Percentiles rank a stretch among this genome's conserved stretches.
Evolutionary conservation across 441 rosid species (phyloP).

Genomic region (Theobroma grandiflorum): DNA sequence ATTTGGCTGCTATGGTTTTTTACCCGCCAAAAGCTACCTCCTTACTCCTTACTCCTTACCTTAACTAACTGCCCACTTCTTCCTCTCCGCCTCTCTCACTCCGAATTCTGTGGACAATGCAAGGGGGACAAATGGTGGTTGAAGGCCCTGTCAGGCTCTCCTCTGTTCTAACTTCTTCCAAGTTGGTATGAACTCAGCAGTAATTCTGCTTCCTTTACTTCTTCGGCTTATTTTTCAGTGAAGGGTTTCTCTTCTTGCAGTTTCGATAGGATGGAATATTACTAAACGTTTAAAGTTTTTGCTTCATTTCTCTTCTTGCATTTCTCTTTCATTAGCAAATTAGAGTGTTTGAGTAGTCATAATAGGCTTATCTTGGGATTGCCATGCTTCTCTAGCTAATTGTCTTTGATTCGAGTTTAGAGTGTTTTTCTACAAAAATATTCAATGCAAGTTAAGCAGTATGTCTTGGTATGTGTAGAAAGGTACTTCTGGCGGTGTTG

Average conservation of each 20-base stretch:
- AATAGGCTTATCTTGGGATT: not conserved
- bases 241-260: too few species aligned
- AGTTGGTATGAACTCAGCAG: not conserved
- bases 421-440: not conserved
- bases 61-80: not conserved
- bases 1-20: not conserved
- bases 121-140: slow-evolving; percentile 7
- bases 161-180: not conserved
- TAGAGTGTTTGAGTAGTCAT: not conserved
- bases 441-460: not conserved
- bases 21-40: not conserved
- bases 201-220: not conserved
- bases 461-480: not conserved
- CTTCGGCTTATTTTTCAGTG: too few species aligned
- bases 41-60: not conserved
- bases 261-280: not conserved
- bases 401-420: not conserved
- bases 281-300: not conserved
- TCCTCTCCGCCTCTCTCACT: not conserved
- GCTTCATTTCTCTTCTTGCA: not conserved
- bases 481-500: too few species aligned
- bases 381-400: not conserved
- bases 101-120: not conserved
- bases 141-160: slow-evolving; percentile 11
- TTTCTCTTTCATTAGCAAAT: not conserved